Evolutionary conservation across 78 protist genomes (phyloP), one percentile per base, ranked within the genome.

Genomic region (Polysphondylium violaceum): DNA sequence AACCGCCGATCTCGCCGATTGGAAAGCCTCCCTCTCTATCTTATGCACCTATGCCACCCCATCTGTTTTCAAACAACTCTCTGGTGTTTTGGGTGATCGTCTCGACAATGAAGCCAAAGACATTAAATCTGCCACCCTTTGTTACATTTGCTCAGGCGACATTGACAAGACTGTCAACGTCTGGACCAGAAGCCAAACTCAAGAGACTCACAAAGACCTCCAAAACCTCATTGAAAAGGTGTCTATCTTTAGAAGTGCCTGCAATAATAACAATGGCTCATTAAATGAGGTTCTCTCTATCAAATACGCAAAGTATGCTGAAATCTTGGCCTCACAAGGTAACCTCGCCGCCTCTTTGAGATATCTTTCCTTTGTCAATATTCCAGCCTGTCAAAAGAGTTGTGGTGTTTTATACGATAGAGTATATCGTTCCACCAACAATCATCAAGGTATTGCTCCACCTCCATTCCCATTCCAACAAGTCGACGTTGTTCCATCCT

Each of bases 141-240:
- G 97, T 79, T 95, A 87, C 61, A 95, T 95, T 41, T 95, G 97
- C 55, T 95, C 97, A n/a, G 94, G 96, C 29, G 94, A 95, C 50
- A 67, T 87, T 19, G 94, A 79, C 25, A 78, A 71, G 40, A 59
- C 94, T 31, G 77, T 67, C 27, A 38, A 67, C 50, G 61, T 95
- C 50, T 95, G 97, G 97, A 76, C 78, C 11, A 17, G 92, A 19
- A 19, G 9, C 14, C 23, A n/a, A 23, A 50, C 74, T 41, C 85
- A 76, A 25, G 50, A 73, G 14, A 33, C 16, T 19, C 63, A 74
- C 8, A 27, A 51, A 11, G 91, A 83, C 5, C 79, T 83, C 47
- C 67, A 68, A 51, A 69, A 67, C 27, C 35, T 83, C 14, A 69
- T 83, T 25, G 91, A 83, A 69, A 83, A 83, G 43, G 91, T 83